Evolutionary conservation across 1,139 yeast genomes (phyloP), one percentile per base, ranked within the genome.

Genomic region (Candida buenavistaensis): DNA sequence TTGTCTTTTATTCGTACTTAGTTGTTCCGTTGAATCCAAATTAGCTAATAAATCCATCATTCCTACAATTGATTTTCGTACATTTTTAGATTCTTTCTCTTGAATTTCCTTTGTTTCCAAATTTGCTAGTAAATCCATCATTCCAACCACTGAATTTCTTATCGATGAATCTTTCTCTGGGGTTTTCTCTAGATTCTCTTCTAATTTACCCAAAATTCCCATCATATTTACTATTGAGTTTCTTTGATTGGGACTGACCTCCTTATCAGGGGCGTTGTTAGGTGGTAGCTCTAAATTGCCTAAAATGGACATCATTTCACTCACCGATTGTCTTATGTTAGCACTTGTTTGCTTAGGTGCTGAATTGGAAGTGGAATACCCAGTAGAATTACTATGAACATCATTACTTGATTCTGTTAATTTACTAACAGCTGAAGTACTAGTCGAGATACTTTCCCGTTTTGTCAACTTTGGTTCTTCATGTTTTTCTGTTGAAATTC

Each of bases 1-100:
- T 25, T 51, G 44, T 21, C 65, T 43, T 26, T 51, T 53, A 16
- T 43, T n/a, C n/a, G n/a, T n/a, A n/a, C n/a, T 46, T n/a, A 33
- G 37, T 8, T 21, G 13, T 6, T 11, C n/a, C 6, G 12, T 24
- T 20, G 17, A 7, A 19, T 40, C 42, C 20, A 41, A 27, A 6
- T 32, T 30, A 3, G 50, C 40, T 22, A 54, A 41, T 5, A 46
- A 36, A 23, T 42, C 37, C 56, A 54, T 51, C 56, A 54, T 47
- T 11, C 47, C 50, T 13, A 41, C 16, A 7, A 38, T 23, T 19
- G 33, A 54, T 33, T 8, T 51, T 47, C 30, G 39, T 26, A 33
- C 56, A 35, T 26, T 25, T 6, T 23, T 24, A 14, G 30, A n/a
- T 9, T 21, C 20, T 6, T 13, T 14, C 15, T 5, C 7, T 19